These are phyloP conservation scores for Bruguiera gymnorhiza DNA, from an alignment of 345 rosid genomes.

Conservation along the genomic window DNA sequence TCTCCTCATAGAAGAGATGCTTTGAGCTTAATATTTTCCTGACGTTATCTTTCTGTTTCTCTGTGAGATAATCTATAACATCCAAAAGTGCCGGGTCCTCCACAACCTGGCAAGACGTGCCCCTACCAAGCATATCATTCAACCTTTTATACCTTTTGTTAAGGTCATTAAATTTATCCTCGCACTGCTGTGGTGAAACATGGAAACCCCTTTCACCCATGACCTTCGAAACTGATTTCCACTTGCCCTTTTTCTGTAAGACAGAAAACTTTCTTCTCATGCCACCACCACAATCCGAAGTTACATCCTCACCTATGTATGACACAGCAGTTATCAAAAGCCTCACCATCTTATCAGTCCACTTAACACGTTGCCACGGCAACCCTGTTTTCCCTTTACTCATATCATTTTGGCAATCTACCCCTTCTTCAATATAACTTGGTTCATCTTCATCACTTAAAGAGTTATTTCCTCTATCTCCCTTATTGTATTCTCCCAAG, in stretches of 20 bases:
- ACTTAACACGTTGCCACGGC: constrained; percentile 91
- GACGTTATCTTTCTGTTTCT: constrained; percentile 83
- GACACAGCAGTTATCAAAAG: constrained; percentile 87
- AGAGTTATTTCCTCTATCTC: constrained; percentile 56
- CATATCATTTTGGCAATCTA: constrained; percentile 48
- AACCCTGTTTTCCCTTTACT: constrained; percentile 58
- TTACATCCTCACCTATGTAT: constrained; percentile 69
- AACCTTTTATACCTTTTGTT: constrained; percentile 91
- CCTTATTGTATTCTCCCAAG: constrained; percentile 45
- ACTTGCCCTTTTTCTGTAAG: constrained; percentile 84
- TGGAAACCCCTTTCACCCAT: constrained; percentile 81
- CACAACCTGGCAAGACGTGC: constrained; percentile 87
- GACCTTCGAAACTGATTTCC: constrained; percentile 85
- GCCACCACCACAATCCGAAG: constrained; percentile 46
- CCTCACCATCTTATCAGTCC: constrained; percentile 95
- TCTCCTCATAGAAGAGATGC: constrained; percentile 93
- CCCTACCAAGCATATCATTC: constrained; percentile 91
- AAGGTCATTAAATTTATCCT: constrained; percentile 91
- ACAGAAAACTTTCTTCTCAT: constrained; percentile 66
- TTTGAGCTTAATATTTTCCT: constrained; percentile 80
- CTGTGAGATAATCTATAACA: constrained; percentile 57
- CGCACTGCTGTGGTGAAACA: constrained; percentile 96
- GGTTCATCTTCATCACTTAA: constrained; percentile 90
- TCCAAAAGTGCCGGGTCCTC: constrained; percentile 82
- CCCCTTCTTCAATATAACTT: constrained; percentile 69